Percentiles rank a stretch among this genome's conserved stretches.
Evolutionary conservation across 2,329 filamentous ascomycete genomes (phyloP).

Genomic region (Penicillium sp.): DNA sequence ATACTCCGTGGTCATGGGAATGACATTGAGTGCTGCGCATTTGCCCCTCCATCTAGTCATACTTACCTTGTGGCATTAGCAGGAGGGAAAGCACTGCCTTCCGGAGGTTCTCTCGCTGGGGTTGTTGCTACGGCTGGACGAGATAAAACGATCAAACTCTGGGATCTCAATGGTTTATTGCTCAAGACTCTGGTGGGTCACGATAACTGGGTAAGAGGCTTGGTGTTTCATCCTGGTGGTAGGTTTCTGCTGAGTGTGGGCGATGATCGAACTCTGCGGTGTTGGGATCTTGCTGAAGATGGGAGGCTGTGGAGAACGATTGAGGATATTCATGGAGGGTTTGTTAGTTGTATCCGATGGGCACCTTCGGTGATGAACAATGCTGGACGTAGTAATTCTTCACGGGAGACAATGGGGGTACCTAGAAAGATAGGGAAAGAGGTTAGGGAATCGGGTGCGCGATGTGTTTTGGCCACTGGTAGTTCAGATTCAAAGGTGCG

Average conservation of each 20-base stretch:
- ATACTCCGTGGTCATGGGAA: slow-evolving; percentile 84
- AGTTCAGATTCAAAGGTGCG: not conserved
- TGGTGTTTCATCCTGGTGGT: slow-evolving; percentile 86
- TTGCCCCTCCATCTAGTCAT: slow-evolving; percentile 80
- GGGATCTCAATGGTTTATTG: slow-evolving; percentile 66
- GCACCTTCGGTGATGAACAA: slow-evolving; percentile 49
- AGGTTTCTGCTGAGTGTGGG: slow-evolving; percentile 81
- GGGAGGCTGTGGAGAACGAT: slow-evolving; percentile 83
- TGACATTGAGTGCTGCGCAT: slow-evolving; percentile 76
- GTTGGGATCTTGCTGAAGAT: slow-evolving; percentile 88
- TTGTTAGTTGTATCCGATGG: slow-evolving; percentile 84
- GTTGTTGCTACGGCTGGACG: slow-evolving; percentile 79
- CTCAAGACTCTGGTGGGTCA: slow-evolving; percentile 82
- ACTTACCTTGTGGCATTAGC: slow-evolving; percentile 65
- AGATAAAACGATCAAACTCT: slow-evolving; percentile 5
- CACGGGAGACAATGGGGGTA: not conserved
- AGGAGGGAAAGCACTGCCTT: not conserved
- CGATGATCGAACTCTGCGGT: slow-evolving; percentile 87
- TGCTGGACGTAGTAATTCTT: not conserved
- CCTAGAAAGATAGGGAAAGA: not conserved
- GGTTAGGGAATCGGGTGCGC: not conserved
- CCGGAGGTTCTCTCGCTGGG: slow-evolving; percentile 55
- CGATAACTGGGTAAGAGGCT: slow-evolving; percentile 85
- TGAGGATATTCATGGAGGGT: slow-evolving; percentile 68
- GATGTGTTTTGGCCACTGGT: not conserved